Evolutionary conservation across 768 basidiomycete genomes (phyloP).

Genomic region (Amanita thiersii): DNA sequence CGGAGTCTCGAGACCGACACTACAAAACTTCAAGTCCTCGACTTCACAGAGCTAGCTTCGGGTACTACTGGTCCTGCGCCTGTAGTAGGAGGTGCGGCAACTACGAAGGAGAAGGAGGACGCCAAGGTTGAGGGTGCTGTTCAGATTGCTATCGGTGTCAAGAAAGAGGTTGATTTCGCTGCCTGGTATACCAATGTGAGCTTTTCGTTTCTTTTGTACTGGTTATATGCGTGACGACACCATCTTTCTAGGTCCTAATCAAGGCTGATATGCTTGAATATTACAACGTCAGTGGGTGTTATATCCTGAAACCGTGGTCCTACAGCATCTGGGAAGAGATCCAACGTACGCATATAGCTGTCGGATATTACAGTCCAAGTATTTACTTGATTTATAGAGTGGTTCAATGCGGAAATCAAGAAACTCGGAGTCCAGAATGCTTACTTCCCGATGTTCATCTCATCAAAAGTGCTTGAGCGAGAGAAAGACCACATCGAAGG

Average conservation of each 20-base stretch:
- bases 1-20: conserved; percentile 61
- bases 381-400: conserved; percentile 39
- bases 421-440: conserved; percentile 94
- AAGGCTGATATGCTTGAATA: conserved; percentile 99
- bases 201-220: conserved; percentile 9
- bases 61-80: conserved; percentile 21
- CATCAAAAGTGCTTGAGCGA: conserved; percentile 82
- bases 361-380: not conserved
- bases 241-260: conserved; percentile 66
- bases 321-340: conserved; percentile 97
- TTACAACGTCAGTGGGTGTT: conserved; percentile 97
- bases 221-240: conserved; percentile 5
- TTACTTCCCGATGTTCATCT: conserved; percentile 99
- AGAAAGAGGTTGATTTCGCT: conserved; percentile 93
- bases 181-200: conserved; percentile 89
- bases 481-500: conserved; percentile 99
- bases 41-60: conserved; percentile 54
- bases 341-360: conserved; percentile 48
- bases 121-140: conserved; percentile 82
- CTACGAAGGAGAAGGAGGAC: conserved; percentile 57
- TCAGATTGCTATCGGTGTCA: conserved; percentile 89
- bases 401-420: conserved; percentile 92
- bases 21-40: conserved; percentile 61
- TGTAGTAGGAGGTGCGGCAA: conserved; percentile 17
- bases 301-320: conserved; percentile 97